phyloP scores from a whole-genome alignment of 805 yeast genomes.

The Cyberlindnera samutprakarnensis region DNA sequence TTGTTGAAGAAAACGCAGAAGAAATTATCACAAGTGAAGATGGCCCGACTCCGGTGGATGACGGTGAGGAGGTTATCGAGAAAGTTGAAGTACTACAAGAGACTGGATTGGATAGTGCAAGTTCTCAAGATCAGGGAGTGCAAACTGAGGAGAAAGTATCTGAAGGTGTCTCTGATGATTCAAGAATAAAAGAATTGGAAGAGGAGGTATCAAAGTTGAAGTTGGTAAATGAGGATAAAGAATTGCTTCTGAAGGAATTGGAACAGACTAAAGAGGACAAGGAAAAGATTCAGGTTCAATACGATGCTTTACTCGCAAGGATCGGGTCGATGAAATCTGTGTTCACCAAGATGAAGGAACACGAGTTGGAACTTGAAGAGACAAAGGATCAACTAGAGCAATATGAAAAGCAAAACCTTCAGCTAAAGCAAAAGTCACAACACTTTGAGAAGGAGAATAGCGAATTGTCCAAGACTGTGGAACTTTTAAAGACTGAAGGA shows the following conservation, averaged over 20 bases:
- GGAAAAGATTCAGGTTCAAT: constrained; percentile 49
- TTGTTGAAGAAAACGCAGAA: constrained; percentile 5
- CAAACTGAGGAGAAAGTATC: too few relatives aligned
- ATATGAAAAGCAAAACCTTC: constrained; percentile 35
- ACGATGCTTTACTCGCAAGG: constrained; percentile 53
- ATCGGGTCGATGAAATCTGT: constrained; percentile 39
- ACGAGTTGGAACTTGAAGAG: constrained; percentile 54
- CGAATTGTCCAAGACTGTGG: constrained; percentile 26
- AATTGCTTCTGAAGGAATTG: constrained; percentile 20
- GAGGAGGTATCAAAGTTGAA: constrained; percentile 2
- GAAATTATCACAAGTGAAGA: constrained; percentile 5
- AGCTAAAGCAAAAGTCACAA: constrained; percentile 27
- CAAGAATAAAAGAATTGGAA: constrained; percentile 5
- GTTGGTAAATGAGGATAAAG: constrained; percentile 5
- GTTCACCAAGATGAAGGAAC: constrained; percentile 41
- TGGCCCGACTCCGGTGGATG: too few relatives aligned
- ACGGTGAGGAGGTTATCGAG: too few relatives aligned
- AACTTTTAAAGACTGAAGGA: constrained; percentile 33
- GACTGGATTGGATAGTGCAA: constrained; percentile 7
- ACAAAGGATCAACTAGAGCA: constrained; percentile 43
- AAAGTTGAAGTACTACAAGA: too few relatives aligned
- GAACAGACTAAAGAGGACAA: constrained; percentile 39
- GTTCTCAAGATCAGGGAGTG: too few relatives aligned
- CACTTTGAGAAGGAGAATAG: constrained; percentile 25
- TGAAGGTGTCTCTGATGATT: too few relatives aligned